These are phyloP conservation scores for Elongisporangium prolatum DNA, from an alignment of 352 stramenopile genomes.

Conservation along the genomic window DNA sequence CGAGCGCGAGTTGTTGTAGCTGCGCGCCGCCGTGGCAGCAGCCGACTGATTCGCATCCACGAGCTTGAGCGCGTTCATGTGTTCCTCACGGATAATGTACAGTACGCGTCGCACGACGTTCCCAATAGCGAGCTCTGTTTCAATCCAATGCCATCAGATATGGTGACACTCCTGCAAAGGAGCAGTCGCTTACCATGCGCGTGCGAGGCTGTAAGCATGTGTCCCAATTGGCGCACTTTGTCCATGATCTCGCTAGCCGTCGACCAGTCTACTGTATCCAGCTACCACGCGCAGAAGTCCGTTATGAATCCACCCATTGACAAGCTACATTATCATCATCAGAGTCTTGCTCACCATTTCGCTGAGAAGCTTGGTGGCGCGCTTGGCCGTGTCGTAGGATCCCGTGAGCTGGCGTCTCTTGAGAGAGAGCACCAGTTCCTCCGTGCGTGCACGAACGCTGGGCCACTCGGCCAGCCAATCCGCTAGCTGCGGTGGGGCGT, in stretches of 20 bases:
- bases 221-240: conserved; percentile 71
- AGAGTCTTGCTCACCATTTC: conserved; percentile 43
- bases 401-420: conserved; percentile 77
- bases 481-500: conserved; percentile 33
- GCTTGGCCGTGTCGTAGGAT: conserved; percentile 79
- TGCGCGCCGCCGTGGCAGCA: conserved; percentile 18
- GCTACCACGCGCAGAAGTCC: conserved; percentile 20
- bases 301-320: neutral
- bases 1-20: conserved; percentile 64
- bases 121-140: conserved; percentile 74
- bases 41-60: conserved; percentile 11
- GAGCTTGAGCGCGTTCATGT: conserved; percentile 69
- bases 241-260: conserved; percentile 82
- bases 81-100: conserved; percentile 87
- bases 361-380: conserved; percentile 66
- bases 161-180: neutral
- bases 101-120: conserved; percentile 89
- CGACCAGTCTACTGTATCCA: conserved; percentile 75
- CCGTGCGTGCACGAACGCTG: conserved; percentile 54
- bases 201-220: conserved; percentile 82
- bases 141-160: neutral
- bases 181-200: conserved; percentile 33
- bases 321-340: neutral
- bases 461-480: conserved; percentile 79
- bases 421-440: conserved; percentile 73